These are phyloP conservation scores for Ascochyta koolunga DNA, from an alignment of 2,329 filamentous ascomycete genomes.

Conservation along the genomic window DNA sequence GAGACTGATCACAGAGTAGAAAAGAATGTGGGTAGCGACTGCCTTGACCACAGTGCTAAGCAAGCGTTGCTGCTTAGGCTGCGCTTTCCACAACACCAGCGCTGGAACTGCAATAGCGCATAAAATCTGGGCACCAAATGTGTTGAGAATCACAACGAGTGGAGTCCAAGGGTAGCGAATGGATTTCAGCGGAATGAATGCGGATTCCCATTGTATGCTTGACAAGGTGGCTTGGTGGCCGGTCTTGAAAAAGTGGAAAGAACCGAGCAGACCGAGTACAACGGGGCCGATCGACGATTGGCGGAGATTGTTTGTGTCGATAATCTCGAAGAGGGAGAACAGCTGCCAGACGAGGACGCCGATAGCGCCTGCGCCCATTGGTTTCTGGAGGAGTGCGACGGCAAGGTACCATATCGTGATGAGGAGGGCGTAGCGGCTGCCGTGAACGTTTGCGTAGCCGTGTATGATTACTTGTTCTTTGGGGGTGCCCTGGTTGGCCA, in stretches of 20 bases:
- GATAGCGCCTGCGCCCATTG: constrained; percentile 88
- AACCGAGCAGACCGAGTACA: constrained; percentile 84
- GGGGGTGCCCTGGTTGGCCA: constrained; percentile 31
- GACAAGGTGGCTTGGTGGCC: constrained; percentile 89
- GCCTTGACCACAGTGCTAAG: constrained; percentile 74
- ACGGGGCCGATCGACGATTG: constrained; percentile 80
- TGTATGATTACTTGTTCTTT: constrained; percentile 72
- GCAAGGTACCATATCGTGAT: constrained; percentile 78
- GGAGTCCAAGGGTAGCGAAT: constrained; percentile 91
- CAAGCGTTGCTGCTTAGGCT: constrained; percentile 68
- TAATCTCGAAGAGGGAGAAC: constrained; percentile 72
- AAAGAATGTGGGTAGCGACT: constrained; percentile 76
- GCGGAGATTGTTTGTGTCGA: constrained; percentile 66
- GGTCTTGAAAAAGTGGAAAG: constrained; percentile 96
- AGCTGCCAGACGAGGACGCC: constrained; percentile 87
- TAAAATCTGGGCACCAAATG: constrained; percentile 86
- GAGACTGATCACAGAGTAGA: constrained; percentile 81
- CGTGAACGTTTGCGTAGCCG: constrained; percentile 92
- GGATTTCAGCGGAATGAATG: constrained; percentile 84
- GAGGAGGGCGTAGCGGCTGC: constrained; percentile 85
- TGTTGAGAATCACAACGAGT: constrained; percentile 80
- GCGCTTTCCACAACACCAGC: constrained; percentile 85
- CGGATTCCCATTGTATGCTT: constrained; percentile 94
- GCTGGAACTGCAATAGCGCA: constrained; percentile 81
- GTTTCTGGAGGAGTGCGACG: constrained; percentile 84